Conservation (phyloP, 139 green algal species). For the Asterochloris sp. region DNA sequence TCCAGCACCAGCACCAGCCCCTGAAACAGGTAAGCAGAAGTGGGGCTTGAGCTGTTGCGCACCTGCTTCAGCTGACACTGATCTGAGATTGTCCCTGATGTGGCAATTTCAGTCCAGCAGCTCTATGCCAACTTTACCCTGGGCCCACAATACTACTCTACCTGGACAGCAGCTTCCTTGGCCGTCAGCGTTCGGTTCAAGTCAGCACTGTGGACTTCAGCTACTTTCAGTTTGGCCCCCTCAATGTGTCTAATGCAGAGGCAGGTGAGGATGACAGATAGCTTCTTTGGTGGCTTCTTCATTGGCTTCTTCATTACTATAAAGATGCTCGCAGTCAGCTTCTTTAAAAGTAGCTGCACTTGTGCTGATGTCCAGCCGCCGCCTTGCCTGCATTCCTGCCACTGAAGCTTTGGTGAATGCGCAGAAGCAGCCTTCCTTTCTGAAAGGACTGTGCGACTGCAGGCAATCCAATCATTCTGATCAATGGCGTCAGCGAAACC, state of each 20-base stretch:
- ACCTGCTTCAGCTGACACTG: background rate
- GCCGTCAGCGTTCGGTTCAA: background rate
- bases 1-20: background rate
- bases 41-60: background rate
- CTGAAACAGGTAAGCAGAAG: background rate
- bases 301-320: no score
- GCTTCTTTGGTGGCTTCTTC: no score
- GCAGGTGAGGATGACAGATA: background rate
- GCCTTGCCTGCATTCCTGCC: no score
- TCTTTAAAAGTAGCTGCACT: no score
- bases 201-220: slow-evolving; percentile 3
- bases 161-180: background rate
- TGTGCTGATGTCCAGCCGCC: no score
- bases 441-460: background rate
- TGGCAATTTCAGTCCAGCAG: background rate
- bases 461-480: background rate
- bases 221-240: slow-evolving; percentile 10
- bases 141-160: background rate
- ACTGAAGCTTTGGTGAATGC: no score
- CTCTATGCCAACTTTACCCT: background rate
- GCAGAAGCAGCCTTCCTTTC: no score
- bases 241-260: background rate
- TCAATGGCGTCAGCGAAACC: background rate
- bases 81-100: background rate
- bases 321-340: no score